Evolutionary conservation across 2,329 filamentous ascomycete genomes (phyloP), one percentile per base, ranked within the genome.

Genomic region (Aspergillus calidoustus): DNA sequence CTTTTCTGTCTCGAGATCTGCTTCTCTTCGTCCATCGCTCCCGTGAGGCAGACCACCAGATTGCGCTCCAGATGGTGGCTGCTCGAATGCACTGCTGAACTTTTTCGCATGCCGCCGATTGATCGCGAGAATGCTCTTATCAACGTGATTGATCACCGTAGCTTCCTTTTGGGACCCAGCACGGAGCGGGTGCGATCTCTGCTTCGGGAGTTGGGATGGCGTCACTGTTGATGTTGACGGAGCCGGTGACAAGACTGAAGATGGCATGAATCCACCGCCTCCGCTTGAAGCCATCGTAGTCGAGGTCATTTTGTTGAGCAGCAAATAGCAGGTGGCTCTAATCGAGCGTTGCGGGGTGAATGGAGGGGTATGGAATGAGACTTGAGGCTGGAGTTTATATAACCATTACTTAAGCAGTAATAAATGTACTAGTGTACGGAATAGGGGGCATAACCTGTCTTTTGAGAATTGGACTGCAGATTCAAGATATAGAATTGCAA

Each of bases 81-180:
- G 51, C 66, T 71, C 67, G 66, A 72, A 68, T 7, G 68, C 66
- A 60, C 73, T 72, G 57, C 73, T 77, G 58, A 80, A 79, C 64
- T 84, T 82, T 72, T 84, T 85, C 23, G 81, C 82, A 72, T 84
- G 85, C 64, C 82, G 80, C 23, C 81, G 77, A 65, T 81, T 84
- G 47, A 86, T 82, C 44, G 77, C 72, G 23, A 84, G 70, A 28
- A 88, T 74, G 15, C 77, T 79, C 49, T 80, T 77, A 64, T 89
- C 86, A 15, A 87, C 77, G 69, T 86, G 83, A 59, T 82, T 80
- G 57, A 88, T 86, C 63, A 88, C 80, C 6, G 81, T 77, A 41
- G 80, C 82, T 71, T 89, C 87, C 73, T 87, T 88, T 25, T 77
- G 72, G 13, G 86, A 85, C 31, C 87, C 87, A 0, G 84, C 75